phyloP scores from a whole-genome alignment of 176 grass and related monocot genomes.

The Raddia guianensis region DNA sequence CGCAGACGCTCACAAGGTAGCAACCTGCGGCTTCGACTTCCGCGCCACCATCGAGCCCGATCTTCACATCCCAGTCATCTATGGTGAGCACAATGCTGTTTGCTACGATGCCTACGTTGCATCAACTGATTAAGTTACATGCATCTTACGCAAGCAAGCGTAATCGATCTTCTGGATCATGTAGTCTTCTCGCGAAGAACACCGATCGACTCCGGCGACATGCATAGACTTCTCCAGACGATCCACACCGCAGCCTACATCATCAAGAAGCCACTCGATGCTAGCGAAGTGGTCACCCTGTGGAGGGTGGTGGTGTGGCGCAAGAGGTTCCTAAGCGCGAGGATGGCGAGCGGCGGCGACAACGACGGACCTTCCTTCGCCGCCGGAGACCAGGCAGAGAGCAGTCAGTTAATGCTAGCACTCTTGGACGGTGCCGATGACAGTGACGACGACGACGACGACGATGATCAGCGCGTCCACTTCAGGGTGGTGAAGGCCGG shows the following conservation, averaged over 20 bases:
- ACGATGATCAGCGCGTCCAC: neutral
- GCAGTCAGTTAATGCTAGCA: too few species aligned
- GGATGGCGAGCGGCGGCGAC: neutral
- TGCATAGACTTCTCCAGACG: neutral
- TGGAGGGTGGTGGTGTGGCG: slow-evolving; percentile 1
- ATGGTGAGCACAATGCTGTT: slow-evolving; percentile 9
- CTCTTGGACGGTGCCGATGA: too few species aligned
- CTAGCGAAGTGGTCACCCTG: neutral
- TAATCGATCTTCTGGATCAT: neutral
- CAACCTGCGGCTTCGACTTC: slow-evolving; percentile 33
- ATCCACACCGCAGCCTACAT: neutral
- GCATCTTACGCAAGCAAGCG: neutral
- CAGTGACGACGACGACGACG: neutral
- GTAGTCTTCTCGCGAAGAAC: neutral
- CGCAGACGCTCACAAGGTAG: neutral
- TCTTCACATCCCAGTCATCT: slow-evolving; percentile 33
- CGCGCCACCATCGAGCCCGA: neutral
- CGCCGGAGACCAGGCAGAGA: neutral
- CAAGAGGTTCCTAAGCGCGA: neutral
- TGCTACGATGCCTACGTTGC: too few species aligned
- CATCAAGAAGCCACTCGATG: slow-evolving; percentile 7
- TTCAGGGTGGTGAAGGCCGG: neutral
- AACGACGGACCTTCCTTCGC: neutral
- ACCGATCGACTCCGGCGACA: neutral
- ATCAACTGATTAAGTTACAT: too few species aligned